Evolutionary conservation across 1,284 basidiomycete genomes (phyloP), one percentile per base, ranked within the genome.

Genomic region (Schizopora paradoxa): DNA sequence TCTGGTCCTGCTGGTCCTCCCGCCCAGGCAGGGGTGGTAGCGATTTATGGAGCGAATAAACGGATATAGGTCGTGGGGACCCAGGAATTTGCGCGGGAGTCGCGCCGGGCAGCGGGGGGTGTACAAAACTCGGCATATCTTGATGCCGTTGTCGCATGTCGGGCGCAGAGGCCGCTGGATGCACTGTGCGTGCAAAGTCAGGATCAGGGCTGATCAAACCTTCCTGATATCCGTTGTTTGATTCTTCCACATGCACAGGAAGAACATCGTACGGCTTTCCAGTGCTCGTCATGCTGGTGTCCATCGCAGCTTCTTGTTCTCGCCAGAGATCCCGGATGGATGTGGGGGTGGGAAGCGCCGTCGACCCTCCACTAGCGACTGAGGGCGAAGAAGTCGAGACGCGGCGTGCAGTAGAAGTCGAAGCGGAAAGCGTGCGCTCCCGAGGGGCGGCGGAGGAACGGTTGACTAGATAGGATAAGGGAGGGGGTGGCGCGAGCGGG

Each of bases 401-500:
- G 58, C 82, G 82, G 7, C 82, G 75, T 51, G 65, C 63, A 33
- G 66, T 62, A 28, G 60, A 61, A 36, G 58, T 54, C 32, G 61
- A 63, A 26, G 66, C 68, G 29, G 48, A 50, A 39, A 46, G 42
- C n/a, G 48, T 18, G 5, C 48, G 44, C 22, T 50, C 48, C 11
- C 48, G 37, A n/a, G n/a, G n/a, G 36, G 81, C 76, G 18, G 67
- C 66, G 35, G 70, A 69, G n/a, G 74, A 68, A 43, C 86, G 75
- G 52, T 79, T 76, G 2, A 91, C 86, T 29, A 93, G 74, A 65
- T 90, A 91, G 0, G 86, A 87, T 47, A 93, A 61, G 2, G 88
- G 84, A 3, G 91, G 91, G 4, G 91, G 91, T 1, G 91, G 91
- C 2, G 85, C 81, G 28, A 93, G 69, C 4, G 87, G 87, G 13